These are phyloP conservation scores for Gentiana dahurica DNA, from an alignment of 257 asterid species.

Conservation along the genomic window DNA sequence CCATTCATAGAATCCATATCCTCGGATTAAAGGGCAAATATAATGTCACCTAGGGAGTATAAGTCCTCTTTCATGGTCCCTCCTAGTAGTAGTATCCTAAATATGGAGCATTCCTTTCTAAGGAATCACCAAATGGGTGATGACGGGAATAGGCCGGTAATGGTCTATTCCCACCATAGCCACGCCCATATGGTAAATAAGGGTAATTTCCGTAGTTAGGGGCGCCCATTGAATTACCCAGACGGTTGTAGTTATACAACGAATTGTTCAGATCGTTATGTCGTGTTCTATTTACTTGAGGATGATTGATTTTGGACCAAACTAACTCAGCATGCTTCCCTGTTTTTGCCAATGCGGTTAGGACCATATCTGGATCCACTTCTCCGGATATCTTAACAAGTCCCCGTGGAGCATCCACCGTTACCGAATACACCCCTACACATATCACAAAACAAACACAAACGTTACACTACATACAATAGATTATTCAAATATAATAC, in stretches of 20 bases:
- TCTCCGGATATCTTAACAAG: slow-evolving; percentile 23
- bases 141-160: not conserved
- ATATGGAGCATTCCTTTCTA: not conserved
- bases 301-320: slow-evolving; percentile 31
- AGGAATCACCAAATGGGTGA: not conserved
- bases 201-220: not conserved
- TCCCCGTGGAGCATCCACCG: slow-evolving; percentile 19
- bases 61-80: no score
- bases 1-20: no score
- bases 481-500: no score
- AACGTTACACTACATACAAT: no score
- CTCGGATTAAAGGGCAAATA: no score
- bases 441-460: not conserved
- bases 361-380: slow-evolving; percentile 32
- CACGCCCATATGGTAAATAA: slow-evolving; percentile 2
- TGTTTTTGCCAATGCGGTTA: slow-evolving; percentile 26
- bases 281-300: slow-evolving; percentile 4
- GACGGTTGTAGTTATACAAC: no score
- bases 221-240: no score
- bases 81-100: no score
- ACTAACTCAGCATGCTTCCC: slow-evolving; percentile 30
- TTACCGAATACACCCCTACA: slow-evolving; percentile 30
- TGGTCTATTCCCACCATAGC: not conserved
- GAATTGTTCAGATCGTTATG: not conserved
- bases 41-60: no score